Base-by-base conservation (phyloP, 139 green algal genomes). In the Chlamydomonas eustigma region DNA sequence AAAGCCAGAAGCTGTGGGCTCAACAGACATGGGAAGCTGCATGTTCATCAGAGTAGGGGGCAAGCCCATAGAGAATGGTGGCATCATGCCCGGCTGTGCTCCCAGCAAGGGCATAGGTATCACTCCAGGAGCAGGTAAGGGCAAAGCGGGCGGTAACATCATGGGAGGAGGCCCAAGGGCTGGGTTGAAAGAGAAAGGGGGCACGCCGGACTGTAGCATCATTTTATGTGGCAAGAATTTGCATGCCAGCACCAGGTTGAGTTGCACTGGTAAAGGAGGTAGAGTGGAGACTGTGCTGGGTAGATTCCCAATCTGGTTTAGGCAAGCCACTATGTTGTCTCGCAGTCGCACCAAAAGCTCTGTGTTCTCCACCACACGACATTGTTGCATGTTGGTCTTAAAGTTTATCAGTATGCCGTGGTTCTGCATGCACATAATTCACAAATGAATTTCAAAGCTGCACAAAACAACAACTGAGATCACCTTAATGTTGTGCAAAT, bases 321-420 rank as follows among this genome's bases (percentile, higher is more conserved):
- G 73, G 33, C 92, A 90, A 37, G 74, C 73, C 67, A 93, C 72
- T 36, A 97, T 88, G 88, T 94, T 97, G 79, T 97, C 93, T 18
- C 87, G 81, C 72, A 95, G 90, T 18, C 80, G 74, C 63, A 91
- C 75, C 51, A 97, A 80, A 73, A 97, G 85, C 74, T 93, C 85
- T 0, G 85, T 93, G 85, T 97, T 97, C 77, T 96, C 92, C 31
- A 85, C 76, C 50, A 97, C 82, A 64, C 87, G 87, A 72, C 76
- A 89, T 4, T 79, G 37, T 35, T 77, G 66, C 85, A 88, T 90
- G 71, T 88, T 93, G 31, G 75, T 36, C 37, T 85, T 88, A 71
- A 90, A 91, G 39, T 88, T 74, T 22, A 82, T 81, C 2, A 95
- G 76, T 12, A 94, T 89, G 31, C 71, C 58, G 33, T 88, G 83